Percentiles rank a stretch among this genome's conserved stretches.
Conservation (phyloP, 2,329 filamentous ascomycete genomes). For the Fusarium chaquense region DNA sequence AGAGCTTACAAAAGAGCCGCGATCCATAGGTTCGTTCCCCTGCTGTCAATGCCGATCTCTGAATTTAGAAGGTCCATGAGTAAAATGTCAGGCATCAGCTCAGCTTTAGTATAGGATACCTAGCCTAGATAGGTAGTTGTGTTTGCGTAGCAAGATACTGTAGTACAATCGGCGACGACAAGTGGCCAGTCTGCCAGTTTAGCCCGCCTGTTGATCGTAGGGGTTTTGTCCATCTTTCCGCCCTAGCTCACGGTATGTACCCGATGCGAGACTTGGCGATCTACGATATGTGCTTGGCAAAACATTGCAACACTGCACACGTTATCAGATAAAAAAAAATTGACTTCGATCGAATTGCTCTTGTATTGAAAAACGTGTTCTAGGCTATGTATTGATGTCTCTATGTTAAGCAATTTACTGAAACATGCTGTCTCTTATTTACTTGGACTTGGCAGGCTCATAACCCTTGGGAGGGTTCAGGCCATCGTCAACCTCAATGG, state of each 20-base stretch:
- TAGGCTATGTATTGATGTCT: not conserved
- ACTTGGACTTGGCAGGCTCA: conserved; percentile 38
- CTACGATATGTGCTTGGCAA: not conserved
- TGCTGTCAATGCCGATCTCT: not conserved
- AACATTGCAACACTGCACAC: not conserved
- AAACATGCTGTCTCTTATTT: not conserved
- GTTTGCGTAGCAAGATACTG: too few relatives aligned
- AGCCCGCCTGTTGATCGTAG: too few relatives aligned
- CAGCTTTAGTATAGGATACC: too few relatives aligned
- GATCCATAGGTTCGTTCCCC: conserved; percentile 12
- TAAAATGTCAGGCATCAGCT: too few relatives aligned
- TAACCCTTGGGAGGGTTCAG: conserved; percentile 58
- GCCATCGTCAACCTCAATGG: conserved; percentile 57
- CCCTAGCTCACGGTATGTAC: too few relatives aligned
- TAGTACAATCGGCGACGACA: too few relatives aligned
- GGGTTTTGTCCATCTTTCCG: too few relatives aligned
- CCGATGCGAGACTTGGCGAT: conserved; percentile 10
- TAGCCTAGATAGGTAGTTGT: too few relatives aligned
- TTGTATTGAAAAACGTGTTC: not conserved
- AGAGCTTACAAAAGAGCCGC: conserved; percentile 8
- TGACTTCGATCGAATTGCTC: not conserved
- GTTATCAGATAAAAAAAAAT: rapidly evolving
- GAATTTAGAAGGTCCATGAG: not conserved
- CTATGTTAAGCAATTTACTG: not conserved
- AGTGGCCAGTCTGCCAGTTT: not conserved